Conservation (phyloP, 352 stramenopile species). For the Phytophthora citricola region DNA sequence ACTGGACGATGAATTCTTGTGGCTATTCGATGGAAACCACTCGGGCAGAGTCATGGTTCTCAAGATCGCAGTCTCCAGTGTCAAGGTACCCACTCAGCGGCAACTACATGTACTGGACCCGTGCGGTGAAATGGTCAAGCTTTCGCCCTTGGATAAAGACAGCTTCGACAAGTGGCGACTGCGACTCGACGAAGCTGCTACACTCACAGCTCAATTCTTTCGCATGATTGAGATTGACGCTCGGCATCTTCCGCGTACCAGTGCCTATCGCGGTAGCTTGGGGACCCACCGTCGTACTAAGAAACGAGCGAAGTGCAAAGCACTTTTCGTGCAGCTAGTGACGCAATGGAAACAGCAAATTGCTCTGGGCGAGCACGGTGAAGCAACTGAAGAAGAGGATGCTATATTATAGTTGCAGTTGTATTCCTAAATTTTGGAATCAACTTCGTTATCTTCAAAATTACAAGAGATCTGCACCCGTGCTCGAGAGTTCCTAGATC, state of each 20-base stretch:
- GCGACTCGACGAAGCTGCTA: not conserved
- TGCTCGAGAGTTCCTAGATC: not conserved
- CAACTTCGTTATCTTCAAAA: no score
- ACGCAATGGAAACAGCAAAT: not conserved
- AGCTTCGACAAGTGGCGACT: not conserved
- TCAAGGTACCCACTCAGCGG: not conserved
- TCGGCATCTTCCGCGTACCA: not conserved
- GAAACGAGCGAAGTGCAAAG: not conserved
- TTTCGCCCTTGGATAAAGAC: not conserved
- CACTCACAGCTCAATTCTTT: conserved; percentile 3
- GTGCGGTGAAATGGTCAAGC: not conserved
- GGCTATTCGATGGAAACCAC: not conserved
- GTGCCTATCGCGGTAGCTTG: not conserved
- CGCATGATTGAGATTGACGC: conserved; percentile 3
- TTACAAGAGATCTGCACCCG: no score
- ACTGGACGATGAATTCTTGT: not conserved
- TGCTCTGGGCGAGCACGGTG: not conserved
- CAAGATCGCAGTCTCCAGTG: not conserved
- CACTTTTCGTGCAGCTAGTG: not conserved
- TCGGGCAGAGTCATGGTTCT: not conserved
- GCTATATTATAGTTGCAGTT: no score
- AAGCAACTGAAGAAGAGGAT: not conserved
- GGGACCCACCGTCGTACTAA: not conserved
- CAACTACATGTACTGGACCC: not conserved
- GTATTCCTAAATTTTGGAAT: no score